Percentiles rank a stretch among this genome's conserved stretches.
Conservation (phyloP, 2,329 filamentous ascomycete species). For the Arthrinium phaeospermum region DNA sequence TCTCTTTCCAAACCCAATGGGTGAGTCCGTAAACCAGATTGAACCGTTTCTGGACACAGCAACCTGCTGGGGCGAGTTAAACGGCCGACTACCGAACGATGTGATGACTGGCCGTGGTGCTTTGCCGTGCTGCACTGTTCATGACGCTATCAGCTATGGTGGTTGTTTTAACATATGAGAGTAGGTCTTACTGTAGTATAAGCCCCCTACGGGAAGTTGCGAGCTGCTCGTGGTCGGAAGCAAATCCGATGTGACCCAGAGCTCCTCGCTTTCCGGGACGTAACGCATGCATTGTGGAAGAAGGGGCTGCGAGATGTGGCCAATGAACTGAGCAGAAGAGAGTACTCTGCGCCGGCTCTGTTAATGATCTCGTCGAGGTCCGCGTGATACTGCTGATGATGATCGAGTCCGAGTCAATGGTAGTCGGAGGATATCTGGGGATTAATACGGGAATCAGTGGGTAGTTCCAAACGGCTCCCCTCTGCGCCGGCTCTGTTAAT, state of each 20-base stretch:
- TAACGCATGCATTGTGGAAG: slow-evolving; percentile 54
- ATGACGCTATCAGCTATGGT: background rate
- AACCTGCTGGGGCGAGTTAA: slow-evolving; percentile 54
- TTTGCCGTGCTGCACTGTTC: slow-evolving; percentile 36
- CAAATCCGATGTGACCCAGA: slow-evolving; percentile 53
- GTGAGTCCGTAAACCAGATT: slow-evolving; percentile 58
- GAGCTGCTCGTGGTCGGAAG: slow-evolving; percentile 45
- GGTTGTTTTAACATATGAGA: background rate
- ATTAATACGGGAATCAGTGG: background rate
- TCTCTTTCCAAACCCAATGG: slow-evolving; percentile 50
- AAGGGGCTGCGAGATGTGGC: slow-evolving; percentile 49
- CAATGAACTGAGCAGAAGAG: slow-evolving; percentile 48
- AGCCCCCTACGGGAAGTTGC: slow-evolving; percentile 42
- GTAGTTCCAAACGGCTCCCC: background rate
- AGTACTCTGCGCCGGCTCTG: slow-evolving; percentile 37
- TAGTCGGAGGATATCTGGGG: background rate
- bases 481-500: slow-evolving; percentile 28
- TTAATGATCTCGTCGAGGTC: background rate
- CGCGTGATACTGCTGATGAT: background rate
- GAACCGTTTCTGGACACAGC: slow-evolving; percentile 44
- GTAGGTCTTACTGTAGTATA: slow-evolving; percentile 33
- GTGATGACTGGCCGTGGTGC: slow-evolving; percentile 45
- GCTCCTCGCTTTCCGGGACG: slow-evolving; percentile 44
- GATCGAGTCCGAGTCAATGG: background rate
- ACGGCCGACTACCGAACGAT: slow-evolving; percentile 50